Conservation (phyloP, 805 yeast genomes). For the Jamesozyma jinghongensis region DNA sequence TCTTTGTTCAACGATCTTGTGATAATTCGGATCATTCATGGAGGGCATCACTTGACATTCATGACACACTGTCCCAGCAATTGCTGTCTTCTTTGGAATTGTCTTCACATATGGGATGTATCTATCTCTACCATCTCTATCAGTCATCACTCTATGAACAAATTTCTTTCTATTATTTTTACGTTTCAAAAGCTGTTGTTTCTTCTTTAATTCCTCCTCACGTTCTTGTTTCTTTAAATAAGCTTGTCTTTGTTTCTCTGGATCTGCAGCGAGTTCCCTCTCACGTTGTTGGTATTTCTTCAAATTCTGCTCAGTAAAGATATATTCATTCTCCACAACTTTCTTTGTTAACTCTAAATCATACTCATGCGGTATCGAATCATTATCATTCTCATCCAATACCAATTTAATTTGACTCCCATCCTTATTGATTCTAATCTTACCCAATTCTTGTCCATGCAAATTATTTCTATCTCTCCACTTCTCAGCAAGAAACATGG, state of each 20-base stretch:
- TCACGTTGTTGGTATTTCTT: conserved; percentile 40
- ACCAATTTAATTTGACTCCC: conserved; percentile 44
- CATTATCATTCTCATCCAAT: conserved; percentile 40
- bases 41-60: conserved; percentile 87
- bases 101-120: conserved; percentile 78
- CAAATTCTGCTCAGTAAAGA: conserved; percentile 80
- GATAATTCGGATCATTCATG: conserved; percentile 59
- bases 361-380: conserved; percentile 72
- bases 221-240: conserved; percentile 28
- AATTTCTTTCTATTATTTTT: conserved; percentile 30
- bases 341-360: conserved; percentile 71
- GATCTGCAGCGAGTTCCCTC: conserved; percentile 30
- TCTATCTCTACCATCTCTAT: conserved; percentile 36
- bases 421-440: conserved; percentile 61
- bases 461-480: conserved; percentile 61
- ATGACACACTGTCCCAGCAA: conserved; percentile 82
- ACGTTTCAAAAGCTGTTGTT: conserved; percentile 32
- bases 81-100: conserved; percentile 77
- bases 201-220: conserved; percentile 30
- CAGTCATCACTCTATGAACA: conserved; percentile 32
- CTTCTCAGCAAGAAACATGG: conserved; percentile 72
- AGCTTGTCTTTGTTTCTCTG: conserved; percentile 32
- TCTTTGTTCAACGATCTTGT: conserved; percentile 50
- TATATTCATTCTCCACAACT: conserved; percentile 74
- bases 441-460: conserved; percentile 71